Evolutionary conservation across 331 rosid genomes (phyloP).

Genomic region (Quercus lobata): DNA sequence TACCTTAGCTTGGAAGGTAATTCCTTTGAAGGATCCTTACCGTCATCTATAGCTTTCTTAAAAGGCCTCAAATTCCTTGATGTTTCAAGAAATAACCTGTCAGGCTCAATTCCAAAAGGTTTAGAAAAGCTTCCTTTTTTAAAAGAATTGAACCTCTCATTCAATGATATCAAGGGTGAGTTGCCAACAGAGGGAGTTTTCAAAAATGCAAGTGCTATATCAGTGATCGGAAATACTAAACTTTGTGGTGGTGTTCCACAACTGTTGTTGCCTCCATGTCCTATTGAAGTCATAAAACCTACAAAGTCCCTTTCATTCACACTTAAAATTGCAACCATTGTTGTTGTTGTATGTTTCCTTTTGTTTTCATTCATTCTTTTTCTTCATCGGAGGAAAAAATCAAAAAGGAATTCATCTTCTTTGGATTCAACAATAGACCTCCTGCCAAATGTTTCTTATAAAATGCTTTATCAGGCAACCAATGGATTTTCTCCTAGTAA

Average conservation of each 20-base stretch:
- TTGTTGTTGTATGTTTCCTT: not conserved
- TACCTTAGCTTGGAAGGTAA: constrained; percentile 22
- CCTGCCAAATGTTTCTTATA: too few relatives aligned
- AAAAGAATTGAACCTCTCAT: constrained; percentile 26
- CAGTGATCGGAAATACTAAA: not conserved
- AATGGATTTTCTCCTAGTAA: too few relatives aligned
- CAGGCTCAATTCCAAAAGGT: constrained; percentile 22
- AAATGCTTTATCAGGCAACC: not conserved
- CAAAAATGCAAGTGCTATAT: too few relatives aligned
- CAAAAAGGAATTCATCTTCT: too few relatives aligned
- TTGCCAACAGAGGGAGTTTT: too few relatives aligned
- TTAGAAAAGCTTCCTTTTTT: constrained; percentile 4
- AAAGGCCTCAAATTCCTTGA: constrained; percentile 18
- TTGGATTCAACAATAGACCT: too few relatives aligned
- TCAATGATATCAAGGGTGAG: constrained; percentile 3
- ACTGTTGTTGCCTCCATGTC: constrained; percentile 23
- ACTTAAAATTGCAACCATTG: not conserved
- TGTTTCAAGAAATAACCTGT: constrained; percentile 26
- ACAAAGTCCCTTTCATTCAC: not conserved
- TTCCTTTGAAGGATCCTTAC: constrained; percentile 19
- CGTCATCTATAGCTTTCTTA: constrained; percentile 27
- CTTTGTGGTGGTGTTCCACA: constrained; percentile 34
- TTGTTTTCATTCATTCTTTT: not conserved
- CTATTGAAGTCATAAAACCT: not conserved
- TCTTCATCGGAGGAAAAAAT: constrained; percentile 9